Evolutionary conservation across 2,329 filamentous ascomycete species (phyloP), one percentile per base, ranked within the genome.

Genomic region (Alternaria sp.): DNA sequence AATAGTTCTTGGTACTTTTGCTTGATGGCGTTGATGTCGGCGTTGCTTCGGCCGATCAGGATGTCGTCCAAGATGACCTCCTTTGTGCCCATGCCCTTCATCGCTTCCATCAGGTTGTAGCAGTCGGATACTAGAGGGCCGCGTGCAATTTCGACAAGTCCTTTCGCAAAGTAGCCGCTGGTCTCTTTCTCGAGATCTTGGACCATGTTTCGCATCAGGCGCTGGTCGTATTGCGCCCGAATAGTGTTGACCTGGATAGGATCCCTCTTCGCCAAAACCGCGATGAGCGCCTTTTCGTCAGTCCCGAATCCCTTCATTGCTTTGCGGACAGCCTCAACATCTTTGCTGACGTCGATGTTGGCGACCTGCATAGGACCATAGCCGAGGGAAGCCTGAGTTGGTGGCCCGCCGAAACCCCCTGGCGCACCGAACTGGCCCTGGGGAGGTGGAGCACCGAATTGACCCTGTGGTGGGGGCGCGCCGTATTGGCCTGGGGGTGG

Each of bases 271-370:
- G 90, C 83, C 9, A 98, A 83, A 4, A 90, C 83, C 3, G 84
- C 83, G 67, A 97, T 94, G 15, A 98, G 83, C 0, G 87, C 80
- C 73, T 89, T 90, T 79, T 97, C 94, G 73, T 98, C 89, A 0
- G 94, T 97, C 33, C 94, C 95, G 66, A 97, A 92, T 0, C 94
- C 94, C 80, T 97, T 97, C 93, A 97, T 97, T 3, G 95, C 93
- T 70, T 87, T 87, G 57, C 93, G 88, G 21, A 97, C 83, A 5
- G 85, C 87, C 61, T 93, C 87, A 0, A 93, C 91, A 71, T 96
- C 89, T 12, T 84, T 82, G 4, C 83, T 85, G 51, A 88, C 90
- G 67, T 97, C 89, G 18, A 86, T 83, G 49, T 87, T 83, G 15
- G 72, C 75, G 6, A 72, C 73, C 73, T 92, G 91, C 12, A 88